Conservation (phyloP, 2,329 filamentous ascomycete species). For the Fusarium secorum region DNA sequence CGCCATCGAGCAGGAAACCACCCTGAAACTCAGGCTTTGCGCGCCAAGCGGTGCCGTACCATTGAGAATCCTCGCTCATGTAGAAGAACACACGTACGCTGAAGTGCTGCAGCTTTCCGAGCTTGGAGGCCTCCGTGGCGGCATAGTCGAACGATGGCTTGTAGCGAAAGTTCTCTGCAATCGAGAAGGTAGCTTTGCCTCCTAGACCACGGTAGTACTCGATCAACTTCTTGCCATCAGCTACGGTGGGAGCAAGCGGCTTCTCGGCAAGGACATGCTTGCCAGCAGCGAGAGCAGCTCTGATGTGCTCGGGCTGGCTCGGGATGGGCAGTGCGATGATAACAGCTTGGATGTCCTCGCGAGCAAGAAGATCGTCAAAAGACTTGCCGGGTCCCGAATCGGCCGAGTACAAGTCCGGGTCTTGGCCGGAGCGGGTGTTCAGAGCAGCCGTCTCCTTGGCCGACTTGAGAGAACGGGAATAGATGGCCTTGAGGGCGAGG, state of each 20-base stretch:
- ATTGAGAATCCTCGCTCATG: conserved; percentile 52
- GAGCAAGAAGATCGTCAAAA: conserved; percentile 60
- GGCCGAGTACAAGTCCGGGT: conserved; percentile 64
- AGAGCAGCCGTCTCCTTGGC: conserved; percentile 57
- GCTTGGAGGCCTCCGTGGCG: conserved; percentile 54
- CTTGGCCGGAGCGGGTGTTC: conserved; percentile 42
- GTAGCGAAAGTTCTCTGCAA: conserved; percentile 80
- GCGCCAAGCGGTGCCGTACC: conserved; percentile 67
- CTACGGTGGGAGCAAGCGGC: conserved; percentile 69
- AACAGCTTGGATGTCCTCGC: conserved; percentile 63
- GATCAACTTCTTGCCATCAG: conserved; percentile 52
- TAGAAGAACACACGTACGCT: conserved; percentile 48
- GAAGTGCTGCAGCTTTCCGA: conserved; percentile 57
- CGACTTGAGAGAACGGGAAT: conserved; percentile 67
- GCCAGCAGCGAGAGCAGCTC: conserved; percentile 66
- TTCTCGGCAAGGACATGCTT: conserved; percentile 78
- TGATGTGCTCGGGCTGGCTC: conserved; percentile 65
- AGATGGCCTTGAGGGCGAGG: conserved; percentile 69
- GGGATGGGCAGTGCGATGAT: conserved; percentile 70
- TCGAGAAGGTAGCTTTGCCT: conserved; percentile 55
- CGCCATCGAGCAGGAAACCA: conserved; percentile 78
- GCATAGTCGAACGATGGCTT: conserved; percentile 63
- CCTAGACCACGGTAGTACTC: conserved; percentile 44
- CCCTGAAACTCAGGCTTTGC: conserved; percentile 75
- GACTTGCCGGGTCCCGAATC: conserved; percentile 56